These are phyloP conservation scores for Solanum pinnatisectum DNA, from an alignment of 257 asterid genomes.

Conservation along the genomic window DNA sequence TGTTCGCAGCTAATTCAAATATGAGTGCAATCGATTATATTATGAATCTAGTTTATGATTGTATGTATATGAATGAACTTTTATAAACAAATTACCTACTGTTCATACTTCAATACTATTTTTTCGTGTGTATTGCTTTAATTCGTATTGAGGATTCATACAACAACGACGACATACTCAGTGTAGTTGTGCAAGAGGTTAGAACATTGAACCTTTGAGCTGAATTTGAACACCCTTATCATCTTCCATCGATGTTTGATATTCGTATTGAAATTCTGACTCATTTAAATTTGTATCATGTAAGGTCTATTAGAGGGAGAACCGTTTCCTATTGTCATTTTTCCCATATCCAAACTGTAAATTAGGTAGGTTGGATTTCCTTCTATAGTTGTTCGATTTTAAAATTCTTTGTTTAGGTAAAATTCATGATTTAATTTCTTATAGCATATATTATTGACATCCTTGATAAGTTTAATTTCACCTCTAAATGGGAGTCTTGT, in stretches of 20 bases:
- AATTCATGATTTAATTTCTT: no score
- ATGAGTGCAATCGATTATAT: neutral
- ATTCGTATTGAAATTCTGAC: rapidly evolving
- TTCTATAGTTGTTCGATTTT: neutral
- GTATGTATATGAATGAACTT: neutral
- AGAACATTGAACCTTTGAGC: neutral
- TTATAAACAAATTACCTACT: neutral
- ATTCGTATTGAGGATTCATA: no score
- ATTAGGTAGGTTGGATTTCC: neutral
- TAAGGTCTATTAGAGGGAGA: neutral
- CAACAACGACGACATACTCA: no score
- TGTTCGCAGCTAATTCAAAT: constrained; percentile 4
- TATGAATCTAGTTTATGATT: neutral
- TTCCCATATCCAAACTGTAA: neutral
- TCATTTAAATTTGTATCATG: neutral
- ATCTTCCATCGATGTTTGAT: neutral
- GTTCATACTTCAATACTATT: neutral
- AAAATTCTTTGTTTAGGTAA: no score
- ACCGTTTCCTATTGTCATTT: no score
- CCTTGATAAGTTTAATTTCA: neutral
- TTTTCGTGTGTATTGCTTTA: neutral
- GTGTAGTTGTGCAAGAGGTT: neutral
- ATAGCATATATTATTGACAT: no score
- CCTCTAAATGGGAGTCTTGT: neutral
- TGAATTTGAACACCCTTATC: no score